Evolutionary conservation across 1,139 yeast species (phyloP), one percentile per base, ranked within the genome.

Genomic region (Kodamaea fungicola): DNA sequence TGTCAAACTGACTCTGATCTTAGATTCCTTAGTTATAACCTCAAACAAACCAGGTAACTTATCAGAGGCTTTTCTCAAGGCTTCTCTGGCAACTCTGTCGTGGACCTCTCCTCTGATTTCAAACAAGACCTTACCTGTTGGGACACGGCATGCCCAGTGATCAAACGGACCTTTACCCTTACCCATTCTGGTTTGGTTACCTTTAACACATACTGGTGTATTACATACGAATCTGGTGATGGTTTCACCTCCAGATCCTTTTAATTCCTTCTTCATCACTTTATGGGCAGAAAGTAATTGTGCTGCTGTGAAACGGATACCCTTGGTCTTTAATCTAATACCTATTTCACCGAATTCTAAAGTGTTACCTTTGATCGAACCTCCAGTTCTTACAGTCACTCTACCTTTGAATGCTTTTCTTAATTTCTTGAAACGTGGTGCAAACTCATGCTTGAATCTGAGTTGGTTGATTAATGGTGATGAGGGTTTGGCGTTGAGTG

Each of bases 161-260:
- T 89, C 96, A 58, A 92, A 90, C 0, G 94, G 83, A 63, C 99
- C 99, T 64, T 92, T 92, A 70, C 99, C 99, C 64, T 94, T 92
- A 71, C 99, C 99, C 99, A 92, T 92, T 81, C 99, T 92, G 12
- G 97, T 88, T 61, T 92, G 97, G 62, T 94, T 92, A 69, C 99
- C 99, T 67, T 92, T 92, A 41, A 87, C 80, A 64, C 97, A 90
- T 13, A 92, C 95, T 0, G 97, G 94, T 41, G 88, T 76, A 60
- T 86, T 83, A 34, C 96, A 85, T 34, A 83, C 80, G 45, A 90
- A 72, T 54, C 98, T 77, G 47, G 94, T 82, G 71, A 85, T 81
- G 37, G 88, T 69, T 50, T 77, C 69, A 22, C 86, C 85, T 30
- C 80, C 78, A 31, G 80, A 70, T 16, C 86, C 82, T 61, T 96